Evolutionary conservation across 257 asterid species (phyloP).

Genomic region (Nicotiana tomentosiformis): DNA sequence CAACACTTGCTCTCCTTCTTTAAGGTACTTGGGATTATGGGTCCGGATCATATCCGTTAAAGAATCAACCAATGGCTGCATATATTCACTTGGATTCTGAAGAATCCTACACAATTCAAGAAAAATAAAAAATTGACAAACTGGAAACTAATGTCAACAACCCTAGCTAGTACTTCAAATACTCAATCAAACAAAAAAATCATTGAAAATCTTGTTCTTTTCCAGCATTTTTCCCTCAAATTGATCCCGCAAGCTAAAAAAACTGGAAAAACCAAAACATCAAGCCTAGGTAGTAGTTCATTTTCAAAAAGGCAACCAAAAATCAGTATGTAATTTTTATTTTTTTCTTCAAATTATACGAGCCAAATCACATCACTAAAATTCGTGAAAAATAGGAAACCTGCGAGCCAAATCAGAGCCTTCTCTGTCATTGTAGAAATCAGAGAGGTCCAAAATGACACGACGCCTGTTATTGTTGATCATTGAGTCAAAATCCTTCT

Average conservation of each 20-base stretch:
- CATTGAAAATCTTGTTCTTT: background rate
- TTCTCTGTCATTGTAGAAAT: constrained; percentile 73
- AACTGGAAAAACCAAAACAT: background rate
- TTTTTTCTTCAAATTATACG: background rate
- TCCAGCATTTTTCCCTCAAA: background rate
- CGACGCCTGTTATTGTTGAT: constrained; percentile 70
- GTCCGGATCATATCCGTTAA: constrained; percentile 67
- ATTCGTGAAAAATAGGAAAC: constrained; percentile 12
- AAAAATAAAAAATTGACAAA: background rate
- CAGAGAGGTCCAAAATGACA: constrained; percentile 61
- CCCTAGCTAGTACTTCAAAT: background rate
- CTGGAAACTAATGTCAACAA: background rate
- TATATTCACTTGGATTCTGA: constrained; percentile 84
- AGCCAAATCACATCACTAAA: background rate
- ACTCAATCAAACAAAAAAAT: background rate
- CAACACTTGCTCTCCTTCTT: constrained; percentile 83
- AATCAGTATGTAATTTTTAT: background rate
- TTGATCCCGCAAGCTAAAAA: background rate
- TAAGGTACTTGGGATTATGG: constrained; percentile 67
- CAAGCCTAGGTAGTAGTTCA: background rate
- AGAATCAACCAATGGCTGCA: constrained; percentile 86
- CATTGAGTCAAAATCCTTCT: constrained; percentile 52
- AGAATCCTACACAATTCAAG: constrained; percentile 48
- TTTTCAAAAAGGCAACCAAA: background rate
- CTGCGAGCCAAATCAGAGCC: constrained; percentile 90